These are phyloP conservation scores for Kodamaea kaohsiungensis DNA, from an alignment of 805 yeast genomes.

Conservation along the genomic window DNA sequence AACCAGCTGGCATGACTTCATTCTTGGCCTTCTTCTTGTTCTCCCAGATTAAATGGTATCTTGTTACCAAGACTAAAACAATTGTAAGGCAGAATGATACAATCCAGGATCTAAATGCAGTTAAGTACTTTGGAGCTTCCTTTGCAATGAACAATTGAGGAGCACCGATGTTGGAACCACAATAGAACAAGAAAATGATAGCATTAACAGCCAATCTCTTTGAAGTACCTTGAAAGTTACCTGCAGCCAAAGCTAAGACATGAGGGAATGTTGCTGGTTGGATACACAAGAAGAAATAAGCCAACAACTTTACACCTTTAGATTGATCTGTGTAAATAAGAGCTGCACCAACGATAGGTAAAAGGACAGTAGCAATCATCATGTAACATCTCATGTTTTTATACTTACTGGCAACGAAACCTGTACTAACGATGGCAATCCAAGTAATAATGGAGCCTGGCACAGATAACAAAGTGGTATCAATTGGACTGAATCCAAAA, in stretches of 20 bases:
- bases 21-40: conserved; percentile 39
- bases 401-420: conserved; percentile 6
- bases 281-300: conserved; percentile 11
- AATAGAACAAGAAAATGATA: conserved; percentile 47
- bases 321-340: conserved; percentile 10
- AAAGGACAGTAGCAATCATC: conserved; percentile 11
- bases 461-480: conserved; percentile 9
- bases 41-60: conserved; percentile 18
- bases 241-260: conserved; percentile 10
- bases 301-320: conserved; percentile 10
- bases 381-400: conserved; percentile 9
- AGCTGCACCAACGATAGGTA: conserved; percentile 28
- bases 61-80: conserved; percentile 4
- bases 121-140: conserved; percentile 46
- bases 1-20: conserved; percentile 10
- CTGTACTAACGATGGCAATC: conserved; percentile 10
- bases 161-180: conserved; percentile 57
- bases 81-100: conserved; percentile 12
- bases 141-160: conserved; percentile 49
- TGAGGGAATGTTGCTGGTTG: conserved; percentile 13
- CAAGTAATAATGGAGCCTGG: conserved; percentile 12
- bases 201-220: conserved; percentile 52
- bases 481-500: conserved; percentile 11
- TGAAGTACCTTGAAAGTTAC: conserved; percentile 27
- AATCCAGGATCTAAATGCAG: conserved; percentile 45